These are phyloP conservation scores for Penstemon davidsonii DNA, from an alignment of 257 asterid genomes.

Conservation along the genomic window DNA sequence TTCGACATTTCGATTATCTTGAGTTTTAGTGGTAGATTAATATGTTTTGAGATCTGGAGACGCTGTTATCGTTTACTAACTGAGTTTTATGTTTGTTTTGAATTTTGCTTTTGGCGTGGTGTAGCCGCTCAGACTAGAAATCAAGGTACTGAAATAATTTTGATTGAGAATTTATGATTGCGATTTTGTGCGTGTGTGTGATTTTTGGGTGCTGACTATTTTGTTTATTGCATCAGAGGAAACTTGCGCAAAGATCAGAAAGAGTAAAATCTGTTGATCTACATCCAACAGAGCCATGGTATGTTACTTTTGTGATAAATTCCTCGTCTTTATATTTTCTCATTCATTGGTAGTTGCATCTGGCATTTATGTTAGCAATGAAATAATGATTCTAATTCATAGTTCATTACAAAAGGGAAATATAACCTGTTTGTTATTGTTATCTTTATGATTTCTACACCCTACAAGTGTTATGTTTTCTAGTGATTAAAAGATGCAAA, in stretches of 20 bases:
- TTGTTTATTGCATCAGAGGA: slow-evolving; percentile 43
- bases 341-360: slow-evolving; percentile 1
- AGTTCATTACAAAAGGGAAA: slow-evolving; percentile 6
- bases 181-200: slow-evolving; percentile 8
- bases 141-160: slow-evolving; percentile 44
- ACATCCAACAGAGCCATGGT: slow-evolving; percentile 80
- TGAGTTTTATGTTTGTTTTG: slow-evolving; percentile 18
- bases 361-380: slow-evolving; percentile 15
- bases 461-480: background rate
- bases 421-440: background rate
- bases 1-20: slow-evolving; percentile 24
- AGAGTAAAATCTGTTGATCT: slow-evolving; percentile 72
- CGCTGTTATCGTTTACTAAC: slow-evolving; percentile 32
- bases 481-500: background rate
- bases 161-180: slow-evolving; percentile 9
- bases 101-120: slow-evolving; percentile 25
- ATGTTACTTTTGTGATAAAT: slow-evolving; percentile 8
- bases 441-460: background rate
- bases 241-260: slow-evolving; percentile 69
- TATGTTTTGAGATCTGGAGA: slow-evolving; percentile 40
- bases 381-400: slow-evolving; percentile 6
- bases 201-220: slow-evolving; percentile 32
- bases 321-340: background rate
- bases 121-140: slow-evolving; percentile 62
- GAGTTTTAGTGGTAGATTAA: slow-evolving; percentile 23